Evolutionary conservation across 2,329 filamentous ascomycete species (phyloP), one percentile per base, ranked within the genome.

Genomic region (Claviceps pusilla): DNA sequence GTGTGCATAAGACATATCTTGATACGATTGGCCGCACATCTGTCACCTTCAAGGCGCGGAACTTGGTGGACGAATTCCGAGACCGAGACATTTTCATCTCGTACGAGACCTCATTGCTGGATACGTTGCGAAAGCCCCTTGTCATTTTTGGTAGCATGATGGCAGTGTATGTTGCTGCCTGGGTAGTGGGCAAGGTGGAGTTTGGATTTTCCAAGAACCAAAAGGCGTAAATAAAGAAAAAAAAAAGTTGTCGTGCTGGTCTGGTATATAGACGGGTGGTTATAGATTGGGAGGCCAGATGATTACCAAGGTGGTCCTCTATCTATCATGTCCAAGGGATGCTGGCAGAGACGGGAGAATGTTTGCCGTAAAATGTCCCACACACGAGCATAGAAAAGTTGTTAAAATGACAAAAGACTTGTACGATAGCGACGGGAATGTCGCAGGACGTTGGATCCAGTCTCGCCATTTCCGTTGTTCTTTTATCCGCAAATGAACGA

Each of bases 1-100:
- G 77, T 59, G 71, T 84, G n/a, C 81, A 93, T 72, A 84, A 83
- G 69, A 96, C 90, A 0, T 98, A 89, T 71, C 86, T 98, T 72
- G 93, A 98, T 69, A 97, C 93, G 0, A 64, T 91, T 37, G 93
- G 93, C 57, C 87, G 93, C 59, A 94, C 91, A 0, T 79, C 84
- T 0, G 76, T 98, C 57, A 84, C 79, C 51, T 76, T 98, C 63
- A 86, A 84, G 57, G 87, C 89, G 7, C 77, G 83, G 61, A 97
- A 96, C 68, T 74, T 97, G 52, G 87, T 94, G 1, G 93, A 98
- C 62, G 93, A 97, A 61, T 81, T 90, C 64, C 80, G 90, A 53
- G 89, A 90, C 64, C 83, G 87, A 37, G 83, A 93, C 59, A 69
- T 97, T 28, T 74, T 95, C 61, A 86, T 97, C 53, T 85, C 86